A percentile compares a stretch with the other conserved stretches of the same genome.
phyloP scores from a whole-genome alignment of 2,329 filamentous ascomycete species.

The Sclerotinia sclerotiorum region DNA sequence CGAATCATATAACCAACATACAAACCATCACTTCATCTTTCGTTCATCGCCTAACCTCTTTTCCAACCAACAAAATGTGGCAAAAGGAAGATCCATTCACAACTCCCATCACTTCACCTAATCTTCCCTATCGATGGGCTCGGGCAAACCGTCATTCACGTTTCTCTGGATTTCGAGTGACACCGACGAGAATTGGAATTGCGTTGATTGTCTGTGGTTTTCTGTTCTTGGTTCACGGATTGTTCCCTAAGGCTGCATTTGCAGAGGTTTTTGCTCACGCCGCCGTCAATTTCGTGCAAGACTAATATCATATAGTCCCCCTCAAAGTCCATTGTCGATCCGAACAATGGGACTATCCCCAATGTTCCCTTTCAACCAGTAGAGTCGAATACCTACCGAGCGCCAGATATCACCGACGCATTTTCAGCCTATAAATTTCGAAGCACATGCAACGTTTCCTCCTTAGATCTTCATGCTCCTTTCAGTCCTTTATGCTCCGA shows the following conservation, averaged over 20 bases:
- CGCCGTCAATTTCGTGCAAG: background rate
- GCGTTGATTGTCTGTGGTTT: constrained; percentile 24
- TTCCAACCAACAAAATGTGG: constrained; percentile 26
- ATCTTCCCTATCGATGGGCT: constrained; percentile 29
- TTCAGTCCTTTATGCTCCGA: constrained; percentile 43
- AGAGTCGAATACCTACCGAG: constrained; percentile 26
- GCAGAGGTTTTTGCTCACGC: background rate
- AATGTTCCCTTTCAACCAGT: constrained; percentile 29
- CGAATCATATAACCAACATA: too few relatives aligned
- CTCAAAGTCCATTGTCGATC: background rate
- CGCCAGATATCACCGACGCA: constrained; percentile 40
- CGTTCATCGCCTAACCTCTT: background rate
- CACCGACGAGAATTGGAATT: constrained; percentile 26
- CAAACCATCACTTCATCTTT: background rate
- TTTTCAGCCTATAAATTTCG: constrained; percentile 47
- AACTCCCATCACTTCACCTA: constrained; percentile 24
- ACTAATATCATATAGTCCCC: background rate
- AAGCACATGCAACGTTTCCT: constrained; percentile 47
- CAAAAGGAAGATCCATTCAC: constrained; percentile 35
- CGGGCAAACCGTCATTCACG: constrained; percentile 27
- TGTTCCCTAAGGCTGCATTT: background rate
- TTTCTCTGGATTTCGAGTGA: constrained; percentile 29
- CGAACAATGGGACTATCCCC: constrained; percentile 22
- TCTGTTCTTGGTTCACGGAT: constrained; percentile 23
- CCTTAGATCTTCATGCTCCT: constrained; percentile 45